Evolutionary conservation across 78 protist species (phyloP).

Genomic region (Tieghemostelium lacteum): DNA sequence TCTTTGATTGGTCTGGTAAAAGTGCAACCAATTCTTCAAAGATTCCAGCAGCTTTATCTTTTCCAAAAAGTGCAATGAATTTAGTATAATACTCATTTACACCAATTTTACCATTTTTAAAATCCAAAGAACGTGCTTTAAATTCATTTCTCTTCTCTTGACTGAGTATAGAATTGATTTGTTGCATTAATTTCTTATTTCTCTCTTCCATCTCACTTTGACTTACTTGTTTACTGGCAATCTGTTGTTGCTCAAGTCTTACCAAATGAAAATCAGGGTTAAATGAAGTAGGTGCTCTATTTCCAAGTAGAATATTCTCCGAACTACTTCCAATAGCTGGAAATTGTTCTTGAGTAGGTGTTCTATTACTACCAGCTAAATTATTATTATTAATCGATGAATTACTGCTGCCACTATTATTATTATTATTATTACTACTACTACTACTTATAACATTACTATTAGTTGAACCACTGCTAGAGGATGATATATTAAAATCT

Average conservation of each 20-base stretch:
- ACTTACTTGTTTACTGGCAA: constrained; percentile 4
- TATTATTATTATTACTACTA: constrained; percentile 5
- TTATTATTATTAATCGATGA: neutral
- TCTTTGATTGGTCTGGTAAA: constrained; percentile 47
- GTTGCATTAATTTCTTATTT: constrained; percentile 13
- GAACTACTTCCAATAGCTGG: neutral
- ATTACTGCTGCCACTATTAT: constrained; percentile 5
- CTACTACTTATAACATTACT: neutral
- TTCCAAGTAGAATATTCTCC: neutral
- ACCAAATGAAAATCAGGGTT: constrained; percentile 65
- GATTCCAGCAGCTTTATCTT: constrained; percentile 7
- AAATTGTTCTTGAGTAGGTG: neutral
- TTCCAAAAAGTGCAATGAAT: constrained; percentile 51
- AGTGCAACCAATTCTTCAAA: constrained; percentile 52
- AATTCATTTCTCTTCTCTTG: constrained; percentile 35
- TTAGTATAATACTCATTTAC: constrained; percentile 49
- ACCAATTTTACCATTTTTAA: constrained; percentile 31
- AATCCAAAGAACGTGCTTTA: constrained; percentile 29
- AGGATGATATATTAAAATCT: neutral
- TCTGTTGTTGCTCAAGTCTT: constrained; percentile 43
- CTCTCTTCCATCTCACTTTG: constrained; percentile 56
- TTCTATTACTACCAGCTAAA: too few species aligned
- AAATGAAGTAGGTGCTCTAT: constrained; percentile 33
- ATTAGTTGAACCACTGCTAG: neutral
- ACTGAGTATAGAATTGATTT: constrained; percentile 22